Base-by-base conservation (phyloP, 2,329 filamentous ascomycete genomes). In the Hypocreales sp. region DNA sequence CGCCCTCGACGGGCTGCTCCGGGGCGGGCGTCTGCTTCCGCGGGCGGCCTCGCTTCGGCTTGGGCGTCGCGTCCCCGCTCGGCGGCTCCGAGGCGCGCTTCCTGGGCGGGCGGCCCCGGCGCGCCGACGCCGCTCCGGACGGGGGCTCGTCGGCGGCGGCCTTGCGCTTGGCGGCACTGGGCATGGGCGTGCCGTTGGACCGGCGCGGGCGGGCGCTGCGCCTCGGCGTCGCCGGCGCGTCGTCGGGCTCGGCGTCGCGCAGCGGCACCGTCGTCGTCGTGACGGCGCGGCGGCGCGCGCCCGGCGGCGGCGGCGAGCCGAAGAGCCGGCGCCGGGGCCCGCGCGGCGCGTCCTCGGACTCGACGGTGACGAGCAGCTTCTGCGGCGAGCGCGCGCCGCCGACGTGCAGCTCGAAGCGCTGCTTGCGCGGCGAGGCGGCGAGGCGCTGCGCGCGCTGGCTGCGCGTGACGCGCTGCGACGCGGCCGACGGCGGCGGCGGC, bases 401-500 rank as follows among this genome's bases (percentile, higher is more conserved):
- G 15, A 67, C 62, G 35, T 70, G 63, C 19, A 71, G 57, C 44
- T 68, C 60, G 35, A 70, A 70, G 24, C 54, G 67, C 40, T 61
- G 65, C 48, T 67, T 71, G 26, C 64, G 53, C 21, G 67, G 66
- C 22, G 67, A 69, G 11, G 35, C 33, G 20, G 36, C 41, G 30
- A 56, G 41, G 18, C 57, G 48, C 14, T 50, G 33, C 35, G 59
- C 52, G 16, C 50, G 45, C 32, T 46, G 45, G 38, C 56, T 64
- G 22, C 54, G 56, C 12, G 63, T 58, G 31, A 59, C 46, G 40
- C 55, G 58, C 25, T 51, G 51, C 24, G 50, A 46, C n/a, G n/a
- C n/a, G n/a, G n/a, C n/a, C 19, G 50, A 40, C 19, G 53, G 48
- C 10, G 55, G 56, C 19, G 50, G 39, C 19, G 53, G 48, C 10